Evolutionary conservation across 1,284 basidiomycete species (phyloP), one percentile per base, ranked within the genome.

Genomic region (Xanthoconium separans): DNA sequence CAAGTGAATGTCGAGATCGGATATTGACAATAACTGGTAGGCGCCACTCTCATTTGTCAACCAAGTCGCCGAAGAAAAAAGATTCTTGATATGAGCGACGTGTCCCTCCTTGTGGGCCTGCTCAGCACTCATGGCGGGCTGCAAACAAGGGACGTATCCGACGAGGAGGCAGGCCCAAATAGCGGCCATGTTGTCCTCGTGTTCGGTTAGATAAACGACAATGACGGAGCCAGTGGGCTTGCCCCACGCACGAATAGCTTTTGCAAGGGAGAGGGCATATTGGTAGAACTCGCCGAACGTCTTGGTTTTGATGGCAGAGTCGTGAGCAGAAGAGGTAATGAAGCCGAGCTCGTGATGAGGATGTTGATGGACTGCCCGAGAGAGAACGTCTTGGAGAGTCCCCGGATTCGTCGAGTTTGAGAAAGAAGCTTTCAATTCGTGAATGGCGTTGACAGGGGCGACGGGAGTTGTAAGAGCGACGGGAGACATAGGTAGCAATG

Each of bases 171-270:
- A 69, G 2, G 68, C 68, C 69, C 69, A 68, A n/a, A 68, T 54
- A 8, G 66, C 68, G 4, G 60, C 60, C 65, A 71, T 68, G 34
- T 71, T 71, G 41, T 68, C 66, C 41, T 70, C 68, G 31, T 71
- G 69, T 20, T 68, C 68, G 2, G 65, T 68, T 11, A 68, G 54
- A 47, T 71, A 71, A 8, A 68, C 56, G 7, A 69, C 54, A 8
- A 71, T 13, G n/a, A 69, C 31, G 3, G 70, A 70, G 2, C 70
- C 70, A 1, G 53, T 6, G 18, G 70, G 65, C 31, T 63, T 72
- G 2, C 41, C 49, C 64, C 42, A 63, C 15, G 54, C 54, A 33
- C 33, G 62, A 44, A 51, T 49, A 24, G 46, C 65, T 8, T 56
- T 61, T 24, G 59, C 67, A 0, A 66, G 59, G 37, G 55, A 61